These are phyloP conservation scores for Colletotrichum kahawae DNA, from an alignment of 2,329 filamentous ascomycete genomes.

Conservation along the genomic window DNA sequence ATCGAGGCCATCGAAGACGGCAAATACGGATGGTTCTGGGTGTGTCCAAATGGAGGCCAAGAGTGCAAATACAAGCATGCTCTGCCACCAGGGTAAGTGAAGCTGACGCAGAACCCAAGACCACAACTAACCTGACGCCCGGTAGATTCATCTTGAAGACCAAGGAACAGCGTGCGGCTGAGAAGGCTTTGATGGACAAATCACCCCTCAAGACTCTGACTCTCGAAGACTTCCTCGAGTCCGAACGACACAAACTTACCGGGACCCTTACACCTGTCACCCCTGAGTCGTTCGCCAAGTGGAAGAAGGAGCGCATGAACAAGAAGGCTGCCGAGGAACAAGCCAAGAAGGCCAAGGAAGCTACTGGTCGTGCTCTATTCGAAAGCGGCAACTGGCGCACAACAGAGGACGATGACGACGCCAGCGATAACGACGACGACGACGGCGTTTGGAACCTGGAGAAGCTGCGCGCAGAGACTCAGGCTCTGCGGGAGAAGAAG, in stretches of 20 bases:
- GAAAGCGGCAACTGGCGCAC: slow-evolving; percentile 91
- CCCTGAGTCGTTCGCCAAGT: slow-evolving; percentile 89
- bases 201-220: slow-evolving; percentile 93
- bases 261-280: slow-evolving; percentile 93
- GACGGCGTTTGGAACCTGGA: slow-evolving; percentile 77
- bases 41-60: slow-evolving; percentile 93
- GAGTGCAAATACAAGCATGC: slow-evolving; percentile 99
- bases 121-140: background rate
- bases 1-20: slow-evolving; percentile 97
- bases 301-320: slow-evolving; percentile 92
- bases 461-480: slow-evolving; percentile 83
- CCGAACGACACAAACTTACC: slow-evolving; percentile 92
- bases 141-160: slow-evolving; percentile 93
- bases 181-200: slow-evolving; percentile 96
- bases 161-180: slow-evolving; percentile 92
- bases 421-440: slow-evolving; percentile 56
- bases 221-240: slow-evolving; percentile 96
- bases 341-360: slow-evolving; percentile 89
- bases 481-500: slow-evolving; percentile 73
- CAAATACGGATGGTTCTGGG: slow-evolving; percentile 99
- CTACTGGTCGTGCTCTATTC: slow-evolving; percentile 92
- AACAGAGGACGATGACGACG: slow-evolving; percentile 64
- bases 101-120: background rate
- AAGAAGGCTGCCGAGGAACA: slow-evolving; percentile 97
- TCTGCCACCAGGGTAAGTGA: slow-evolving; percentile 85